Base-by-base conservation (phyloP, 176 grass and related monocot species). In the Cymbopogon citratus region DNA sequence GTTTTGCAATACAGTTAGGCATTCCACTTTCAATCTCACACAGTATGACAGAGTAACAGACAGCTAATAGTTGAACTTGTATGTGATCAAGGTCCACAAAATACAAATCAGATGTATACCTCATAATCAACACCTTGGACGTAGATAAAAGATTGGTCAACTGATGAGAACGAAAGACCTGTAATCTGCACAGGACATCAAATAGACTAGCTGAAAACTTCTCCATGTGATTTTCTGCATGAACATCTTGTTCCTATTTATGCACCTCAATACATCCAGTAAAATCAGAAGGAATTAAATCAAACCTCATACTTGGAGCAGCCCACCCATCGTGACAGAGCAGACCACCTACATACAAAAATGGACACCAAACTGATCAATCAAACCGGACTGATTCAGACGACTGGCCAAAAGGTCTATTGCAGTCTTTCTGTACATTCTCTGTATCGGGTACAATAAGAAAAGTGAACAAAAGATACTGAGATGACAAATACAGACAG, bases 61-160 rank as follows among this genome's bases (percentile, higher is more conserved):
- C 31, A 51, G 73, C 69, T 49, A 39, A 23, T 29, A 63, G 40
- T 33, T 4, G 28, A 16, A 77, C 25, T 19, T 27, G 2, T 75
- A 68, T 63, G 63, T 63, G 45, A 41, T 73, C 19, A 26, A 80
- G 77, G 2, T 57, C 23, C n/a, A 63, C 6, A 66, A 12, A 7
- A 52, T 69, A 54, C 27, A n/a, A 41, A 63, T 26, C 39, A 63
- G 15, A 25, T 38, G 44, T 45, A 68, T 86, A 98, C 95, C 95
- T 98, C 95, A 82, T 95, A 95, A 84, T 95, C 95, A 85, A 95
- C 84, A 80, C 95, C 92, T 95, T 98, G 95, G 76, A 98, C 36
- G 21, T 91, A 98, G 59, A 95, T 89, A 74, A 81, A 94, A 63
- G 84, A 84, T 35, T 88, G 69, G 52, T 98, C 74, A 75, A 88